Percentiles rank a stretch among this genome's conserved stretches.
Conservation (phyloP, 352 stramenopile genomes). For the Globisporangium cylindrosporum region DNA sequence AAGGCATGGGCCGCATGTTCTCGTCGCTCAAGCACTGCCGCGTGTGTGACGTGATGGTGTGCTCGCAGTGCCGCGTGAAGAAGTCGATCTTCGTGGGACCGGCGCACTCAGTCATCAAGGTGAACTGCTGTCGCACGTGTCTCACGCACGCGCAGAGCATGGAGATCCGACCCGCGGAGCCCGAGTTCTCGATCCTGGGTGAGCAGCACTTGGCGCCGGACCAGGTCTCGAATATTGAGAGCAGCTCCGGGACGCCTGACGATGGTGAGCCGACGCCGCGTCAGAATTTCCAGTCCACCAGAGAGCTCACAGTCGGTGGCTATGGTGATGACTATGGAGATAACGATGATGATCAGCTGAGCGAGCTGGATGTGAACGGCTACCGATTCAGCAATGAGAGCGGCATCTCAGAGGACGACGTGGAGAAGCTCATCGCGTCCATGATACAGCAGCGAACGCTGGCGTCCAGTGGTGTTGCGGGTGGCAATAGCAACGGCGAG, state of each 20-base stretch:
- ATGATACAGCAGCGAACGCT: constrained; percentile 3
- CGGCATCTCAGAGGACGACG: constrained; percentile 16
- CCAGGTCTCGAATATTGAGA: constrained; percentile 4
- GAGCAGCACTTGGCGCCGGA: constrained; percentile 6
- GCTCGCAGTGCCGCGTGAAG: constrained; percentile 44
- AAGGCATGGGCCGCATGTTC: constrained; percentile 10
- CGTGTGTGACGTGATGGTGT: constrained; percentile 42
- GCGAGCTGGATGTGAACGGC: constrained; percentile 11
- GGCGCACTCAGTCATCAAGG: not conserved
- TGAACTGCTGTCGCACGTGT: constrained; percentile 1
- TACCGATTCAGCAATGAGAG: constrained; percentile 17
- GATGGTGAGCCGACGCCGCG: not conserved
- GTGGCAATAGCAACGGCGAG: not conserved
- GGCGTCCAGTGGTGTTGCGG: not conserved
- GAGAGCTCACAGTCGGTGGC: not conserved
- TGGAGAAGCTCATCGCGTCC: constrained; percentile 12
- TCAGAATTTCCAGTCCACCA: not conserved
- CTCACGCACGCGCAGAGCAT: constrained; percentile 20
- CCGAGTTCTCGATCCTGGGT: constrained; percentile 24
- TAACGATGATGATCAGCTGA: not conserved
- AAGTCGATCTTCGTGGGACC: constrained; percentile 38
- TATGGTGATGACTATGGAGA: not conserved
- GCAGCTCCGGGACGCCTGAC: not conserved
- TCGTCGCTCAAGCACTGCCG: constrained; percentile 28
- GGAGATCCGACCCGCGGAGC: constrained; percentile 21